Base-by-base conservation (phyloP, 441 rosid genomes). In the Eruca vesicaria region DNA sequence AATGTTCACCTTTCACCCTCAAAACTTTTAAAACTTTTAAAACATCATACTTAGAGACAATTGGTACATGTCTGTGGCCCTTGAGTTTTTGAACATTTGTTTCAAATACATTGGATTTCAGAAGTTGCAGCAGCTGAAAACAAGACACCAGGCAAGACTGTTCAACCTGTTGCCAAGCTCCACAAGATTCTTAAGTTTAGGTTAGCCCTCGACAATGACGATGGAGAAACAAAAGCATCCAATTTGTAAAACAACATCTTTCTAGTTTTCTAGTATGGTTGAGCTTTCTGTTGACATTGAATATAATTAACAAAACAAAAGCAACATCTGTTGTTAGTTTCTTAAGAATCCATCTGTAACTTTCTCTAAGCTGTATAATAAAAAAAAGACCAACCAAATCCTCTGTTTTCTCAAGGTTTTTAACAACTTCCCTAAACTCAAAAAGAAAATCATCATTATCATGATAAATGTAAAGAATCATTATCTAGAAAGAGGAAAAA, bases 161-260 rank as follows among this genome's bases (percentile, higher is more conserved):
- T 88, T 43, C 85, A 85, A 67, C 90, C 92, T 20, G 83, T 85
- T 62, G 92, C 88, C 4, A 66, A 74, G 21, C 84, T 91, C 53
- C 82, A 87, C 16, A 93, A 88, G 83, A 81, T 84, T 80, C 82
- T 90, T 6, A 89, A 85, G 85, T 89, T 89, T 66, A 81, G 83
- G 56, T 50, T 89, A 45, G 53, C 79, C 38, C 56, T 71, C 0
- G 87, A 85, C 29, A 80, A 65, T 9, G 79, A 84, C 23, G 65
- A 64, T 71, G 78, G 78, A 28, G 63, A 58, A 14, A 57, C 63
- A 57, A 6, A 20, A 33, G 62, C 77, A 63, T 62, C 21, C 20
- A 48, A 7, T 15, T 16, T 15, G 36, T 33, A 33, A 33, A 33
- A 33, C 2, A 43, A n/a, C 19, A 15, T 15, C 53, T 45, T 15